Conservation (phyloP, 768 basidiomycete genomes). For the Holtermannia corniformis region DNA sequence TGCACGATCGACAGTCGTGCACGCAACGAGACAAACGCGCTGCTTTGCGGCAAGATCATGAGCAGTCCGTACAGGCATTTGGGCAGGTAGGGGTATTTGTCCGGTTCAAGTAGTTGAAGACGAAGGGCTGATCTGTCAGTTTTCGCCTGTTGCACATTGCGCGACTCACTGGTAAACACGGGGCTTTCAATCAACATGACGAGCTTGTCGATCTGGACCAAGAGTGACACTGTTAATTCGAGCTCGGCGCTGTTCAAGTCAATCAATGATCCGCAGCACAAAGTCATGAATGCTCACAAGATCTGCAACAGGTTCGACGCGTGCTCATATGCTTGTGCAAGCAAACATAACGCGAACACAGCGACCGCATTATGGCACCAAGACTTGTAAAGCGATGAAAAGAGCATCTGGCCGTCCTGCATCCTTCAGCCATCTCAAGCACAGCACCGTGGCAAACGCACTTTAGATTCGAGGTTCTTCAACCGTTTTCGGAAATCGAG, state of each 20-base stretch:
- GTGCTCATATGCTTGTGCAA: conserved; percentile 98
- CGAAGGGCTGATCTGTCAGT: conserved; percentile 47
- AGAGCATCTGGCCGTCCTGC: conserved; percentile 95
- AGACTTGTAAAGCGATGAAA: conserved; percentile 85
- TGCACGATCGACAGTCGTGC: conserved; percentile 92
- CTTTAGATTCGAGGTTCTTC: conserved; percentile 86
- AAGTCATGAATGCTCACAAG: conserved; percentile 54
- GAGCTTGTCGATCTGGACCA: conserved; percentile 94
- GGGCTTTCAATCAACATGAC: conserved; percentile 97
- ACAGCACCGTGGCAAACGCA: conserved; percentile 39
- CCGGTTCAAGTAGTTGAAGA: conserved; percentile 89
- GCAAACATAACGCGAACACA: conserved; percentile 86
- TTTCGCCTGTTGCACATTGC: background rate
- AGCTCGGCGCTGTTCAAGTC: conserved; percentile 67
- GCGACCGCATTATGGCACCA: conserved; percentile 99
- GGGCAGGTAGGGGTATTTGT: conserved; percentile 89
- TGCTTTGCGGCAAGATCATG: conserved; percentile 95
- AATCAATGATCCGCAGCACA: background rate
- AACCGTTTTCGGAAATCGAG: conserved; percentile 84
- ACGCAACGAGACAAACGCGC: conserved; percentile 85
- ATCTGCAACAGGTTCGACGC: conserved; percentile 92
- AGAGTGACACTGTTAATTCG: conserved; percentile 86
- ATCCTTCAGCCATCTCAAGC: too few species aligned
- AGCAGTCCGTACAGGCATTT: conserved; percentile 94
- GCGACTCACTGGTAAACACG: conserved; percentile 79